Conservation (phyloP, 495 filamentous ascomycete genomes). For the Penicillium cinerascens region DNA sequence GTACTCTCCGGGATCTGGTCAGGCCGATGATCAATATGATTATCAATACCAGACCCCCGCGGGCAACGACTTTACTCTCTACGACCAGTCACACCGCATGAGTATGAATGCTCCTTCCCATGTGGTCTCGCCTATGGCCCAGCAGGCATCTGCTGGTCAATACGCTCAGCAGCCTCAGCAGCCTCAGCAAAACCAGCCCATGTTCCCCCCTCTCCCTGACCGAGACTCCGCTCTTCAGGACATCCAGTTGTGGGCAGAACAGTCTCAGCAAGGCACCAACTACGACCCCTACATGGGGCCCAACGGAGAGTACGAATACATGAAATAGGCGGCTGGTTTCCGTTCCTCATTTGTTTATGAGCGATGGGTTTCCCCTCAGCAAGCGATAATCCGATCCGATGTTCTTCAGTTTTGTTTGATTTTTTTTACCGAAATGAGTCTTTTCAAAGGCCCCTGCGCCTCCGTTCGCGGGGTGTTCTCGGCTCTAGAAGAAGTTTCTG, state of each 20-base stretch:
- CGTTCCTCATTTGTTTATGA: background rate
- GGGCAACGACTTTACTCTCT: conserved; percentile 48
- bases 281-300: conserved; percentile 1
- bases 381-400: background rate
- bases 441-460: background rate
- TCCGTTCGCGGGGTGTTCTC: background rate
- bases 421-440: background rate
- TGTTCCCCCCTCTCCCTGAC: conserved; percentile 20
- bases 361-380: background rate
- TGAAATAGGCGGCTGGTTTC: conserved; percentile 7
- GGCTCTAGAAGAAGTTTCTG: background rate
- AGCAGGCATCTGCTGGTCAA: conserved; percentile 2
- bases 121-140: background rate
- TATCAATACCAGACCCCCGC: conserved; percentile 26
- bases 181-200: conserved; percentile 1
- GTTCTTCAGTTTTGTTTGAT: background rate
- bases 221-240: conserved; percentile 8
- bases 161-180: conserved; percentile 3
- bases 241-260: conserved; percentile 16
- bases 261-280: conserved; percentile 3
- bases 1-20: conserved; percentile 53
- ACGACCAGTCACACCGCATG: conserved; percentile 5
- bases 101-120: background rate
- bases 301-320: conserved; percentile 17
- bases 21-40: conserved; percentile 45